These are phyloP conservation scores for Hypoxylon rickii DNA, from an alignment of 495 filamentous ascomycete genomes.

Conservation along the genomic window DNA sequence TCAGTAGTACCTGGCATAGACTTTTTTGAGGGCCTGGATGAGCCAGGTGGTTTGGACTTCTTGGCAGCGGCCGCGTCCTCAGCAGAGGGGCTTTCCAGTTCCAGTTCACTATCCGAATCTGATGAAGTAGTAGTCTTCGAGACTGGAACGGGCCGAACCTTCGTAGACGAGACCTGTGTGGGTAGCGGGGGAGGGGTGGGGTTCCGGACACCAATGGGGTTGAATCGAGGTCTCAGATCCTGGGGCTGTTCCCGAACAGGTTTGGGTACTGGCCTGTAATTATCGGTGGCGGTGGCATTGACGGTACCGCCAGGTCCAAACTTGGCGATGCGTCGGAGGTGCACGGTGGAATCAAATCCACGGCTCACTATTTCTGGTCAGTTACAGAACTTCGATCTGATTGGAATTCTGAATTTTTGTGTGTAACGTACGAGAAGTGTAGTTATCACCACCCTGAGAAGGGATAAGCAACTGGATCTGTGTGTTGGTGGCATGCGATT, in stretches of 20 bases:
- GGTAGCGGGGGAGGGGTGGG: not conserved
- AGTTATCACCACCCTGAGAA: constrained; percentile 45
- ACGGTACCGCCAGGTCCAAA: constrained; percentile 39
- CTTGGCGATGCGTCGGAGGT: constrained; percentile 50
- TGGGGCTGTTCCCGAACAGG: constrained; percentile 49
- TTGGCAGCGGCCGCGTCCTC: constrained; percentile 34
- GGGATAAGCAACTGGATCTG: constrained; percentile 52
- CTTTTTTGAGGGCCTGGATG: constrained; percentile 11
- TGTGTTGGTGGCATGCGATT: constrained; percentile 41
- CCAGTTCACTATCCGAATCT: constrained; percentile 31
- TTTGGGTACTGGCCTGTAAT: constrained; percentile 32
- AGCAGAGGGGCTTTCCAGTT: constrained; percentile 38
- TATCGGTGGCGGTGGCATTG: constrained; percentile 27
- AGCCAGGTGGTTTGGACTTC: not conserved
- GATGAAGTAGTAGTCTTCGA: constrained; percentile 3
- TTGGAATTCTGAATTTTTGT: no score
- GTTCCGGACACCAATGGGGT: constrained; percentile 47
- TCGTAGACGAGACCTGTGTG: not conserved
- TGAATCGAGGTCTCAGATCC: constrained; percentile 49
- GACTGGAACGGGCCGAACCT: not conserved
- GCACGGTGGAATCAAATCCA: constrained; percentile 46
- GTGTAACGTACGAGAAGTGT: constrained; percentile 45
- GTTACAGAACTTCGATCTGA: constrained; percentile 13
- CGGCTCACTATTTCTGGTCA: constrained; percentile 38
- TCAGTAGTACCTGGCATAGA: constrained; percentile 25